These are phyloP conservation scores for Vigna mungo DNA, from an alignment of 306 rosid species.

Conservation along the genomic window DNA sequence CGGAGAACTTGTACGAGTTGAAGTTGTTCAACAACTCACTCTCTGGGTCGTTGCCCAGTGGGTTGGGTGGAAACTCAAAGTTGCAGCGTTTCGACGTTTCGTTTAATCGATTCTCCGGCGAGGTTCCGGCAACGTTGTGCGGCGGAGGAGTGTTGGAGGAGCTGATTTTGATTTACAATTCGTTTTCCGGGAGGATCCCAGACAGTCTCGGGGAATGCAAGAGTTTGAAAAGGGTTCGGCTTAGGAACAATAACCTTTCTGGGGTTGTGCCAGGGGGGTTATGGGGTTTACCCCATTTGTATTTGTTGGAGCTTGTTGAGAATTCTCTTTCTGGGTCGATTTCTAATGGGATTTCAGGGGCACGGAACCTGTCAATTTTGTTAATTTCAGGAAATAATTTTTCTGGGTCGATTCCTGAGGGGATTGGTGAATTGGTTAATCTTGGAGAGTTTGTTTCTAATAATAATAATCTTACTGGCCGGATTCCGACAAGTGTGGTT, in stretches of 20 bases:
- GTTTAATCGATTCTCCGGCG: conserved; percentile 61
- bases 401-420: conserved; percentile 70
- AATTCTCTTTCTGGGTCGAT: conserved; percentile 73
- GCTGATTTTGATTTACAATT: conserved; percentile 61
- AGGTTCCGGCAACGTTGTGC: conserved; percentile 66
- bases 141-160: conserved; percentile 49
- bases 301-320: conserved; percentile 59
- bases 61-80: conserved; percentile 63
- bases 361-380: conserved; percentile 62
- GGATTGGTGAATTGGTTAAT: conserved; percentile 56
- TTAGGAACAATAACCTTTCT: conserved; percentile 68
- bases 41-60: conserved; percentile 59
- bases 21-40: conserved; percentile 69
- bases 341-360: conserved; percentile 57
- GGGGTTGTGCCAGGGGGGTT: conserved; percentile 67
- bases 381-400: conserved; percentile 60
- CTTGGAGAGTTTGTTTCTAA: conserved; percentile 56
- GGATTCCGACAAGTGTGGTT: conserved; percentile 56
- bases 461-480: conserved; percentile 59
- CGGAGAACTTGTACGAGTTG: conserved; percentile 59
- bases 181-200: conserved; percentile 72
- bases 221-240: conserved; percentile 63
- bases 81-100: conserved; percentile 62
- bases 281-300: conserved; percentile 75
- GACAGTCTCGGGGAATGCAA: conserved; percentile 58